Percentiles rank a stretch among this genome's conserved stretches.
phyloP scores from a whole-genome alignment of 176 grass and related monocot genomes.

The Triticum aestivum region IWGSC_CS_RefSeq_v2.1 NC_057808.1:340512865-340513364 shows the following conservation, averaged over 20 bases:
- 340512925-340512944: constrained; percentile 46
- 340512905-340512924: constrained; percentile 52
- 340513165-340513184: neutral
- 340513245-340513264: neutral
- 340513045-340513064: constrained; percentile 44
- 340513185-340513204: neutral
- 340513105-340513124: constrained; percentile 45
- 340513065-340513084: constrained; percentile 49
- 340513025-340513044: constrained; percentile 41
- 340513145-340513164: constrained; percentile 44
- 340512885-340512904: constrained; percentile 34
- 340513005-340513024: constrained; percentile 60
- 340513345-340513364: neutral
- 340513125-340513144: constrained; percentile 54
- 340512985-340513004: constrained; percentile 58
- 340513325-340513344: neutral
- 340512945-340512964: constrained; percentile 76
- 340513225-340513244: neutral
- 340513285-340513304: neutral
- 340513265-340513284: neutral
- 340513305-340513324: neutral
- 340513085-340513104: constrained; percentile 57
- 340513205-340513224: neutral
- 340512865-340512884: neutral
- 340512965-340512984: constrained; percentile 11